Evolutionary conservation across 768 basidiomycete species (phyloP), one percentile per base, ranked within the genome.

Genomic region (Leccinum rimulosum): DNA sequence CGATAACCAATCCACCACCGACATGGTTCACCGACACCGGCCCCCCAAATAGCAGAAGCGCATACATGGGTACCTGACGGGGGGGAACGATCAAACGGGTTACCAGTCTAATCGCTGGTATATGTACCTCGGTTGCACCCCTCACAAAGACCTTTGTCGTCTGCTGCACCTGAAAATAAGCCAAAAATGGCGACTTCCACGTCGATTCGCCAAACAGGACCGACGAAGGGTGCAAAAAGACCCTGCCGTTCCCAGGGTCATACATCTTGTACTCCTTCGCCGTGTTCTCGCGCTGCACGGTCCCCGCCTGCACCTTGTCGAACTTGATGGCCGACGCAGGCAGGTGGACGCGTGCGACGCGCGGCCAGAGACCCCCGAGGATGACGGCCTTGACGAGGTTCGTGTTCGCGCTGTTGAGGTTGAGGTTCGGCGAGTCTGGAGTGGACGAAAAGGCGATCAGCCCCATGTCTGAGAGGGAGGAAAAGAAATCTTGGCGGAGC

Each of bases 331-430:
- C 85, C 15, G 84, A 84, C 57, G 78, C 76, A 1, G 92, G 94
- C 22, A 95, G 79, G 61, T 84, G 80, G 25, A 95, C 85, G 53
- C 85, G 83, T 0, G 87, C 91, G 52, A 95, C 82, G 30, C 88
- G 84, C 3, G 93, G 93, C 84, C 91, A 95, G 22, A 96, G 80
- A 2, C 93, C 94, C 8, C 92, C 93, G 12, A 93, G 82, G 35
- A 97, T 80, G 60, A 95, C 82, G 6, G 86, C 84, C 72, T 96
- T 96, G 66, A 97, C 73, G 27, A 98, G 81, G 68, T 89, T 92
- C 38, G 80, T 77, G 64, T 91, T 85, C 1, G 74, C 66, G 58
- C 82, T 82, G 70, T 93, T 87, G 38, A 73, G 68, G 64, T 93
- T 94, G 52, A 92, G 80, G 19, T 73, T 73, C 1, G 81, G 70